Conservation (phyloP, 805 yeast genomes). For the Kluyveromyces aestuarii region DNA sequence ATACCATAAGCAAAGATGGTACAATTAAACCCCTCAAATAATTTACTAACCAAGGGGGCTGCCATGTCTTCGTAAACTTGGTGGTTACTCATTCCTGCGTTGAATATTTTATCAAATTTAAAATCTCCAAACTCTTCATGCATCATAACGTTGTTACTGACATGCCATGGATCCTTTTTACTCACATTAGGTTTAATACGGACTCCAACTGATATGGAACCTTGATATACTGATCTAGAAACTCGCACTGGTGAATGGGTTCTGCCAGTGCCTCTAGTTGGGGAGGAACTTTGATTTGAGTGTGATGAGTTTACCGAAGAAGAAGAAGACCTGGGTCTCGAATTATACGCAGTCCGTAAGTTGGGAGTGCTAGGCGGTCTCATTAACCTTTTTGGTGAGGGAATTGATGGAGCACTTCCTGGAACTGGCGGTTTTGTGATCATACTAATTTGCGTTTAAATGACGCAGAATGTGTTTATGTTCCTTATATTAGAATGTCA, state of each 20-base stretch:
- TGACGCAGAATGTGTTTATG: background rate
- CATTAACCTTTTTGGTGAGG: constrained; percentile 1
- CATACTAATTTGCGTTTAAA: background rate
- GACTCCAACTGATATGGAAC: constrained; percentile 67
- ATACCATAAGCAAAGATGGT: constrained; percentile 91
- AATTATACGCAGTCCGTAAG: background rate
- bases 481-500: background rate
- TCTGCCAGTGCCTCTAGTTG: constrained; percentile 2
- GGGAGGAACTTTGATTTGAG: constrained; percentile 4
- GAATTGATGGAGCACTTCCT: background rate
- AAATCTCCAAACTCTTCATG: constrained; percentile 56
- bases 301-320: constrained; percentile 4
- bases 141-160: constrained; percentile 34
- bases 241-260: constrained; percentile 1
- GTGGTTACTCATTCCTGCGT: constrained; percentile 42
- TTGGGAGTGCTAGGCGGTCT: constrained; percentile 3
- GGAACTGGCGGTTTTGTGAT: constrained; percentile 1
- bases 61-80: constrained; percentile 55
- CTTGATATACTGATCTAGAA: constrained; percentile 37
- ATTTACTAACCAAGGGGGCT: constrained; percentile 42
- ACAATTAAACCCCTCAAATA: constrained; percentile 70
- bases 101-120: constrained; percentile 71
- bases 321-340: constrained; percentile 1
- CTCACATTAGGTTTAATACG: constrained; percentile 58
- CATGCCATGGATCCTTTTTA: constrained; percentile 26